A percentile compares a stretch with the other conserved stretches of the same genome.
Evolutionary conservation across 768 basidiomycete species (phyloP).

Genomic region (Boletus edulis): DNA sequence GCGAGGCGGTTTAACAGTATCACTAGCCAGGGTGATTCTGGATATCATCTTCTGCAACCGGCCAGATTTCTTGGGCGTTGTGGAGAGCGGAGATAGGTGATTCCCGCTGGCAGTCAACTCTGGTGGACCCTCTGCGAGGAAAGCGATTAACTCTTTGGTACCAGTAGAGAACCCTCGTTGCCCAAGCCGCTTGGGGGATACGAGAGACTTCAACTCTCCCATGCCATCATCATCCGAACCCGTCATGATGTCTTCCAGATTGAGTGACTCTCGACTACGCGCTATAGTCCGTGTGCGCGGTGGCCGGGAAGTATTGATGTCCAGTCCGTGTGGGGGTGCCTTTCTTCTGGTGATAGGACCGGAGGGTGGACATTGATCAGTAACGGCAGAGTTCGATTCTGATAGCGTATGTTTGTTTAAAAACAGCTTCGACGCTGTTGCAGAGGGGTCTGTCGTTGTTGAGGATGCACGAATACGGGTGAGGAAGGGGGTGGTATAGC

Average conservation of each 20-base stretch:
- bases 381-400: constrained; percentile 28
- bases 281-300: constrained; percentile 46
- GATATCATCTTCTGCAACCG: constrained; percentile 84
- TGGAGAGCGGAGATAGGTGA: constrained; percentile 37
- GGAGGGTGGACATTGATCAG: constrained; percentile 25
- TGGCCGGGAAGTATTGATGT: constrained; percentile 24
- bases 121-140: constrained; percentile 57
- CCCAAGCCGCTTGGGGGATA: constrained; percentile 42
- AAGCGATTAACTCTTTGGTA: constrained; percentile 53
- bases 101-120: constrained; percentile 40
- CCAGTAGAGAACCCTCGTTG: constrained; percentile 41
- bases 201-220: constrained; percentile 20
- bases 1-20: constrained; percentile 30
- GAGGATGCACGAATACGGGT: constrained; percentile 32
- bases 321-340: constrained; percentile 28
- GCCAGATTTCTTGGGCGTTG: constrained; percentile 45
- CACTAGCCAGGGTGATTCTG: constrained; percentile 54
- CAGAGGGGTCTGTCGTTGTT: constrained; percentile 30
- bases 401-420: constrained; percentile 30
- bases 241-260: constrained; percentile 74
- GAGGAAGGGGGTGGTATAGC: constrained; percentile 24
- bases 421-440: constrained; percentile 5
- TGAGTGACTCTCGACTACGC: constrained; percentile 63
- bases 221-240: constrained; percentile 61
- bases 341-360: constrained; percentile 21